Conservation (phyloP, 441 rosid genomes). For the Omphalea diandra region DNA sequence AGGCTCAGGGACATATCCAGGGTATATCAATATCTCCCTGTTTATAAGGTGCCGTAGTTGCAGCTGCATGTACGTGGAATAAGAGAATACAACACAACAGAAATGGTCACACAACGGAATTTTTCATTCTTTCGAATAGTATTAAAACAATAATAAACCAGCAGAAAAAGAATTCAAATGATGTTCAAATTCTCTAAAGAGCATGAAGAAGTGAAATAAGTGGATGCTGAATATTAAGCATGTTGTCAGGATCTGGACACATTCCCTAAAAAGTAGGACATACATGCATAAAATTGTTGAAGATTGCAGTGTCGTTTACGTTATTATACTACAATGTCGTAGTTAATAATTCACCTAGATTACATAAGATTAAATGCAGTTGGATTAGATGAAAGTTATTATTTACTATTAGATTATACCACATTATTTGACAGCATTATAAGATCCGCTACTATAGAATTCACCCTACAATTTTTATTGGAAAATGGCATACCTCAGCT, state of each 20-base stretch:
- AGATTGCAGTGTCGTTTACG: too few relatives aligned
- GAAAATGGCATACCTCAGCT: conserved; percentile 68
- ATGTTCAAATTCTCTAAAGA: not conserved
- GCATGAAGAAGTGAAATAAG: not conserved
- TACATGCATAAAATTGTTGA: too few relatives aligned
- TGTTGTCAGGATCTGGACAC: not conserved
- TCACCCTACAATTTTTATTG: too few relatives aligned
- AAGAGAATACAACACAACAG: conserved; percentile 12
- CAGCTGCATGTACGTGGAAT: conserved; percentile 56
- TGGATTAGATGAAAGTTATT: too few relatives aligned
- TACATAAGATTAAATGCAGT: too few relatives aligned
- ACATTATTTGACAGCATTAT: too few relatives aligned
- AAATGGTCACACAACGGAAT: conserved; percentile 1
- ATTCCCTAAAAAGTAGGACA: not conserved
- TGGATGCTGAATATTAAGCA: not conserved
- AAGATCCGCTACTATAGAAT: too few relatives aligned
- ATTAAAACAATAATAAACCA: not conserved
- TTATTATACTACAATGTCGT: too few relatives aligned
- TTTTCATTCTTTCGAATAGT: not conserved
- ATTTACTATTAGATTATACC: too few relatives aligned
- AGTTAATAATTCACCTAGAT: too few relatives aligned
- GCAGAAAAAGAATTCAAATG: not conserved
- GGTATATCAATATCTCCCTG: conserved; percentile 77
- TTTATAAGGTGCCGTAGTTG: conserved; percentile 70
- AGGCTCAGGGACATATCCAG: conserved; percentile 84